Evolutionary conservation across 768 basidiomycete genomes (phyloP), one percentile per base, ranked within the genome.

Genomic region (Galerina sulciceps): DNA sequence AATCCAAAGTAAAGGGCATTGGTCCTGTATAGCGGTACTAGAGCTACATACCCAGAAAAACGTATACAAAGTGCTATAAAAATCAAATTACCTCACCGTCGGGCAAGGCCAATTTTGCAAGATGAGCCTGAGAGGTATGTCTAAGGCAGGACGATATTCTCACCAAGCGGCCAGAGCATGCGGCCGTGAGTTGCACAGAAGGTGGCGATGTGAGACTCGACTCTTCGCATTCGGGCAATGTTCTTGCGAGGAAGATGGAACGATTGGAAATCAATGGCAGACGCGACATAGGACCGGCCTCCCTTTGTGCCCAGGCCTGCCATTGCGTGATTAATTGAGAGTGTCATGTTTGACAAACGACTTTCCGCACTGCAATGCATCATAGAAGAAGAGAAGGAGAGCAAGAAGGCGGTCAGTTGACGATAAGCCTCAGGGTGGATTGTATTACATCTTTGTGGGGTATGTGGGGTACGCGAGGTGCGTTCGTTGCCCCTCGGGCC

Each of bases 161-260:
- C 49, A 38, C 49, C 49, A 23, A 3, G 23, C 15, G 40, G 20
- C 37, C 45, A 18, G 38, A 10, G n/a, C 53, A 55, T 60, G 36
- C 46, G 53, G 14, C 23, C 35, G 53, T 60, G 59, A 44, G 53
- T 45, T 31, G 26, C 26, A 55, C 22, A 48, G 47, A 59, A 53
- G 36, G 26, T 15, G 37, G 37, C 4, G 26, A 51, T 58, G 57
- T 52, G 57, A 22, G 57, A 58, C 22, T 22, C 14, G 23, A 2
- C 37, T 31, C 11, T 10, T 47, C 26, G 13, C 40, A 38, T 23
- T 26, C 10, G 13, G 23, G 36, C 14, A 41, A 34, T 15, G 26
- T 20, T 31, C 38, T 18, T 41, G 31, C 18, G 10, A 17, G 34
- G 13, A 15, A 31, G 14, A 4, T 26, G 23, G 34, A 11, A n/a